A percentile compares a stretch with the other conserved stretches of the same genome.
phyloP scores from a whole-genome alignment of 2,329 filamentous ascomycete genomes.

The Diaporthe helianthi region DNA sequence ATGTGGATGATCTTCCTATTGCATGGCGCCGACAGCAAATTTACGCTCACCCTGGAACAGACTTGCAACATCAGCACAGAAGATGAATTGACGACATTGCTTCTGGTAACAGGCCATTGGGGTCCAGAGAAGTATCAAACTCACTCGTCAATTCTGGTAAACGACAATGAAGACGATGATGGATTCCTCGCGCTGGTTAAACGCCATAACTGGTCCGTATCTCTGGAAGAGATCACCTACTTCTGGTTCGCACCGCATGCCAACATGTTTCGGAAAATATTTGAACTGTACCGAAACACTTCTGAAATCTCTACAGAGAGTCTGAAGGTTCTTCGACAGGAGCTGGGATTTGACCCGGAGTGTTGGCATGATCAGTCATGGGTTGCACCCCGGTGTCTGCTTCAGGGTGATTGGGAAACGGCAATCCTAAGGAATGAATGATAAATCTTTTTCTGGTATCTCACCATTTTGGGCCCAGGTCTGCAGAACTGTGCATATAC shows the following conservation, averaged over 20 bases:
- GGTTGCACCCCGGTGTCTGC: no score
- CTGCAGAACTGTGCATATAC: no score
- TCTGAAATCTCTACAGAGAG: neutral
- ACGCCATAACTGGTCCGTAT: neutral
- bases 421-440: no score
- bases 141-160: neutral
- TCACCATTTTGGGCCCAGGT: no score
- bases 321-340: neutral
- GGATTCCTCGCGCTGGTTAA: neutral
- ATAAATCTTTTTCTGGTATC: no score
- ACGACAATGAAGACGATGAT: neutral
- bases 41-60: neutral
- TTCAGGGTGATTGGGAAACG: neutral
- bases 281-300: neutral
- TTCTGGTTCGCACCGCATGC: neutral
- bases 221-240: neutral
- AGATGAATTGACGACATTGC: neutral
- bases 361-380: neutral
- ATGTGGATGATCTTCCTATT: constrained; percentile 4
- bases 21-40: neutral
- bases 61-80: neutral
- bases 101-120: neutral
- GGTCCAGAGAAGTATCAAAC: neutral
- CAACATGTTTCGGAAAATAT: neutral
- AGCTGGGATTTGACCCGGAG: neutral